These are phyloP conservation scores for Conoideocrella luteorostrata DNA, from an alignment of 2,329 filamentous ascomycete genomes.

Conservation along the genomic window DNA sequence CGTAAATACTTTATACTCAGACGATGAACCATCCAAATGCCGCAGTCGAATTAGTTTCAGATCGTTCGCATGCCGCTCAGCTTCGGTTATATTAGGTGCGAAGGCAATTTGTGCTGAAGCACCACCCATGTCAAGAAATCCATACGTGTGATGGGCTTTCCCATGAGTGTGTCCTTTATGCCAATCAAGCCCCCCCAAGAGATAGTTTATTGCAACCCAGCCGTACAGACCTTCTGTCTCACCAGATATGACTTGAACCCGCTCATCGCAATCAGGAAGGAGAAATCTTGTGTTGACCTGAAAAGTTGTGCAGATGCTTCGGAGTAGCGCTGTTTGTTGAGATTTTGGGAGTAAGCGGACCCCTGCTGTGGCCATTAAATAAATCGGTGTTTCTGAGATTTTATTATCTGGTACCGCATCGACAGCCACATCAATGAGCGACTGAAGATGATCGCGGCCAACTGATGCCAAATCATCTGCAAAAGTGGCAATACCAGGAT, in stretches of 20 bases:
- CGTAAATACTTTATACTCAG: conserved; percentile 87
- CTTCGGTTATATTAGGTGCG: conserved; percentile 86
- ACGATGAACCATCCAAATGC: conserved; percentile 67
- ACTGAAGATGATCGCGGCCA: conserved; percentile 73
- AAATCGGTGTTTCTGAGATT: conserved; percentile 80
- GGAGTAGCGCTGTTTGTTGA: conserved; percentile 67
- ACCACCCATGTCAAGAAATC: conserved; percentile 97
- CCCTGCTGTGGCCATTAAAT: conserved; percentile 90
- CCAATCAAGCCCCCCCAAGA: conserved; percentile 83
- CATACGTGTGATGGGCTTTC: conserved; percentile 88
- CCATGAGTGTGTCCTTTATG: conserved; percentile 71
- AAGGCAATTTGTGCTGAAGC: conserved; percentile 98
- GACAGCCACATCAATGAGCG: conserved; percentile 75
- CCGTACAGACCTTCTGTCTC: conserved; percentile 95
- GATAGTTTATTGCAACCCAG: conserved; percentile 95
- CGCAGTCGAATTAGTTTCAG: conserved; percentile 80
- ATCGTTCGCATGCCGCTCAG: conserved; percentile 82
- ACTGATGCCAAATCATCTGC: conserved; percentile 69
- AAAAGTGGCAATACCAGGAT: conserved; percentile 88
- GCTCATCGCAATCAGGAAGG: conserved; percentile 80
- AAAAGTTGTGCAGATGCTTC: conserved; percentile 77
- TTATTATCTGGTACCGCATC: conserved; percentile 69
- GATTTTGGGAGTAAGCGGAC: conserved; percentile 76
- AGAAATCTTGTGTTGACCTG: conserved; percentile 70
- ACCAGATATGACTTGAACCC: conserved; percentile 91